Percentiles rank a stretch among this genome's conserved stretches.
phyloP scores from a whole-genome alignment of 345 rosid species.

The Salix purpurea region DNA sequence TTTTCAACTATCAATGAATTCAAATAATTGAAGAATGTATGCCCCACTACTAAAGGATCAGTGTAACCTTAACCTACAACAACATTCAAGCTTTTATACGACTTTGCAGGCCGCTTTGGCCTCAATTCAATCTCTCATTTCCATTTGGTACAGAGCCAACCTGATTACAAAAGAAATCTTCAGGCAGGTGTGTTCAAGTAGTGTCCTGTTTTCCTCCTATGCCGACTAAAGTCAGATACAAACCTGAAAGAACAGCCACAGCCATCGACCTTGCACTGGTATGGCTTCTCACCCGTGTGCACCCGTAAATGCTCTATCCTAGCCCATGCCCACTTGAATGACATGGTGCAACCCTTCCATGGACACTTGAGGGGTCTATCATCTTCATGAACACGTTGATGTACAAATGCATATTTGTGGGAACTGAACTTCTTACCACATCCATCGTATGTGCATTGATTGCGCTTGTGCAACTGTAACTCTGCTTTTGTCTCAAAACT shows the following conservation, averaged over 20 bases:
- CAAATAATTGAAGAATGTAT: slow-evolving; percentile 23
- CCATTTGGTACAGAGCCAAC: slow-evolving; percentile 15
- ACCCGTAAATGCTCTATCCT: slow-evolving; percentile 95
- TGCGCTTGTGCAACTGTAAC: slow-evolving; percentile 61
- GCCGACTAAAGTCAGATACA: slow-evolving; percentile 91
- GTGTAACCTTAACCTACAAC: slow-evolving; percentile 23
- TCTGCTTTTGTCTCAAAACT: slow-evolving; percentile 67
- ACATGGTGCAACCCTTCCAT: slow-evolving; percentile 86
- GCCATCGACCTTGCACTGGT: slow-evolving; percentile 71
- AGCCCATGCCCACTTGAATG: slow-evolving; percentile 99
- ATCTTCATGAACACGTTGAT: slow-evolving; percentile 88
- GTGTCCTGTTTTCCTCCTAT: slow-evolving; percentile 90
- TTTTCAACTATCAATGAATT: slow-evolving; percentile 22
- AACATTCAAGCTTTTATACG: slow-evolving; percentile 17
- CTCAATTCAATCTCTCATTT: slow-evolving; percentile 10
- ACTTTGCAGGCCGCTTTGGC: slow-evolving; percentile 13
- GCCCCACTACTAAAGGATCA: slow-evolving; percentile 28
- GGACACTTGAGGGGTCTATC: slow-evolving; percentile 82
- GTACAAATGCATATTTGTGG: slow-evolving; percentile 74
- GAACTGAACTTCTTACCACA: slow-evolving; percentile 80
- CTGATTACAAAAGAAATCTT: slow-evolving; percentile 2
- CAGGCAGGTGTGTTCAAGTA: slow-evolving; percentile 41
- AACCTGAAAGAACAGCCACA: slow-evolving; percentile 89
- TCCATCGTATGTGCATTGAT: slow-evolving; percentile 72
- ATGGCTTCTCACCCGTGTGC: slow-evolving; percentile 92